These are phyloP conservation scores for Elasticomyces elasticus DNA, from an alignment of 495 filamentous ascomycete genomes.

Conservation along the genomic window DNA sequence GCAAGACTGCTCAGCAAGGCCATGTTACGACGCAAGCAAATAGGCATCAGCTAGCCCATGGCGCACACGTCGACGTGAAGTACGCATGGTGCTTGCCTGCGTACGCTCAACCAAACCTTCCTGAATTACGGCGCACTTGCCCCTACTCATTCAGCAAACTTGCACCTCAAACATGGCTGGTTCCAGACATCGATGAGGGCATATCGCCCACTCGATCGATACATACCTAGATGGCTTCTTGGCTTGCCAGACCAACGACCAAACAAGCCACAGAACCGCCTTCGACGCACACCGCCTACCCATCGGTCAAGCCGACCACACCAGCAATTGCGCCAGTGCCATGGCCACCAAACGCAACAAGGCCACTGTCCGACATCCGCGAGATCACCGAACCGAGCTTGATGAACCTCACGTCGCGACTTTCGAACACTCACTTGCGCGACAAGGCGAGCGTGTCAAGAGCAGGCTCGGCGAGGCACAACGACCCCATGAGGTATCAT, in stretches of 20 bases:
- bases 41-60: too few relatives aligned
- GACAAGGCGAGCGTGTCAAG: not conserved
- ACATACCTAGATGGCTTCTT: not conserved
- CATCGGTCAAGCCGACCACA: not conserved
- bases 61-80: too few relatives aligned
- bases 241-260: not conserved
- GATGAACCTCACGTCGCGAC: conserved; percentile 22
- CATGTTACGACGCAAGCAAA: too few relatives aligned
- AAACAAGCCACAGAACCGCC: not conserved
- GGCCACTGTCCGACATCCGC: conserved; percentile 36
- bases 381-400: conserved; percentile 37
- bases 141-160: too few relatives aligned
- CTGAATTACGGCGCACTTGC: too few relatives aligned
- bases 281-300: not conserved
- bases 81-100: too few relatives aligned
- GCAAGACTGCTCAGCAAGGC: too few relatives aligned
- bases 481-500: not conserved
- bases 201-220: too few relatives aligned
- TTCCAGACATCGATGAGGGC: too few relatives aligned
- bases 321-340: not conserved
- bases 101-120: too few relatives aligned
- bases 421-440: not conserved
- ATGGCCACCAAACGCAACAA: conserved; percentile 26
- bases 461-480: not conserved
- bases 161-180: too few relatives aligned